These are phyloP conservation scores for Phycomyces nitens DNA, from an alignment of 192 early-diverging fungal species.

Conservation along the genomic window DNA sequence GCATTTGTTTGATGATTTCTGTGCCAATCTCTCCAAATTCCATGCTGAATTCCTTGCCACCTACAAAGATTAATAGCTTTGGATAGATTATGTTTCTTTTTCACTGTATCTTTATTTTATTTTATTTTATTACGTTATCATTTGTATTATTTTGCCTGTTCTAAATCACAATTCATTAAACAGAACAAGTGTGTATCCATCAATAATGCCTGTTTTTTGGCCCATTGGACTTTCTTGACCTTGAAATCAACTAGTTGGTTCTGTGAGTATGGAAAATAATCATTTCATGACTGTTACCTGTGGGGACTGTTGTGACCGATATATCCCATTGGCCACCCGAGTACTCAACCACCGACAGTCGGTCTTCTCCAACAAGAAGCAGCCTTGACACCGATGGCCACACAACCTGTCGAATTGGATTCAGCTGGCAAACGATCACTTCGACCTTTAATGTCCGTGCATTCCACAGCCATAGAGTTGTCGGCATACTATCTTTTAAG, in stretches of 20 bases:
- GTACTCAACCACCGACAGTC: constrained; percentile 2
- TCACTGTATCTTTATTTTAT: constrained; percentile 4
- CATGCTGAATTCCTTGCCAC: constrained; percentile 68
- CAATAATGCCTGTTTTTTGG: constrained; percentile 66
- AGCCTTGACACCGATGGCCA: constrained; percentile 62
- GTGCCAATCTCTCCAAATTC: constrained; percentile 69
- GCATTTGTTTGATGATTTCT: constrained; percentile 87
- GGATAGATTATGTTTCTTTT: not conserved
- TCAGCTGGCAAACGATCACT: constrained; percentile 57
- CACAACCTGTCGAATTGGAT: constrained; percentile 47
- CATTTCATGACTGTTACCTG: constrained; percentile 27
- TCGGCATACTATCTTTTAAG: constrained; percentile 69
- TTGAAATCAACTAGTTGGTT: constrained; percentile 54
- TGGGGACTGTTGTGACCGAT: constrained; percentile 51
- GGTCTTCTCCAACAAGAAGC: not conserved
- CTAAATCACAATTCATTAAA: not conserved
- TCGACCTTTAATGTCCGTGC: constrained; percentile 39
- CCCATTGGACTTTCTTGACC: constrained; percentile 61
- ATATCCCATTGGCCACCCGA: constrained; percentile 11
- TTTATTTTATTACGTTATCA: constrained; percentile 4
- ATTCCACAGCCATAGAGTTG: constrained; percentile 74
- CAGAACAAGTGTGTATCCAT: constrained; percentile 78
- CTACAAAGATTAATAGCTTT: constrained; percentile 5
- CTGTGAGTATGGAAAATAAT: not conserved
- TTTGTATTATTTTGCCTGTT: too few species aligned